Percentiles rank a stretch among this genome's conserved stretches.
Conservation (phyloP, 768 basidiomycete species). For the Rhizopogon vulgaris region DNA sequence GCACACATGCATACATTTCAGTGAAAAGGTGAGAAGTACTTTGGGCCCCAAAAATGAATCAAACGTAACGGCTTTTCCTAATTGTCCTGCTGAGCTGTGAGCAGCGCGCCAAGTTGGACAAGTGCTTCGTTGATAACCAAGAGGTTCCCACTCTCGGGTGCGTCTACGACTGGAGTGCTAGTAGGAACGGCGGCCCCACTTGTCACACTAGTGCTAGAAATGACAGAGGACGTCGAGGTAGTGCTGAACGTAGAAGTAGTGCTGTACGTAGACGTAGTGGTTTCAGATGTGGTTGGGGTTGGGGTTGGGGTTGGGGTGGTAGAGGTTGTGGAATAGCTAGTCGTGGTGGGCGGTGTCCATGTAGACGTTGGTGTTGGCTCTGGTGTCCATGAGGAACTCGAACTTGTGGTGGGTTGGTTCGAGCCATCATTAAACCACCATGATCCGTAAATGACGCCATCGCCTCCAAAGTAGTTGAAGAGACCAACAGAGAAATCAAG, state of each 20-base stretch:
- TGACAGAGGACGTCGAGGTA: too few relatives aligned
- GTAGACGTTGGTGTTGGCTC: not conserved
- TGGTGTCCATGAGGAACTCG: not conserved
- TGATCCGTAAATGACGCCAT: conserved; percentile 51
- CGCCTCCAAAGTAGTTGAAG: conserved; percentile 46
- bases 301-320: not conserved
- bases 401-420: conserved; percentile 4
- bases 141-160: not conserved
- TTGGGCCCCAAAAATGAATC: too few relatives aligned
- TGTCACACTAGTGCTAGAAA: too few relatives aligned
- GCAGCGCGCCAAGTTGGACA: not conserved
- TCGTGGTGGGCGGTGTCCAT: not conserved
- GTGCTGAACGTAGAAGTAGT: too few relatives aligned
- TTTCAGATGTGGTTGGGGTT: too few relatives aligned
- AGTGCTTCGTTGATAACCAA: not conserved
- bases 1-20: too few relatives aligned
- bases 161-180: not conserved
- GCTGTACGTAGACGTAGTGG: too few relatives aligned
- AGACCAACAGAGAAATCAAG: conserved; percentile 67
- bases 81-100: not conserved
- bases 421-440: conserved; percentile 50
- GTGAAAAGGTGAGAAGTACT: too few relatives aligned
- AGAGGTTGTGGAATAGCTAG: not conserved
- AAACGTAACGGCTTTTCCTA: not conserved
- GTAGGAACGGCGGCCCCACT: not conserved